These are phyloP conservation scores for Xeromyces bisporus DNA, from an alignment of 495 filamentous ascomycete species.

Conservation along the genomic window DNA sequence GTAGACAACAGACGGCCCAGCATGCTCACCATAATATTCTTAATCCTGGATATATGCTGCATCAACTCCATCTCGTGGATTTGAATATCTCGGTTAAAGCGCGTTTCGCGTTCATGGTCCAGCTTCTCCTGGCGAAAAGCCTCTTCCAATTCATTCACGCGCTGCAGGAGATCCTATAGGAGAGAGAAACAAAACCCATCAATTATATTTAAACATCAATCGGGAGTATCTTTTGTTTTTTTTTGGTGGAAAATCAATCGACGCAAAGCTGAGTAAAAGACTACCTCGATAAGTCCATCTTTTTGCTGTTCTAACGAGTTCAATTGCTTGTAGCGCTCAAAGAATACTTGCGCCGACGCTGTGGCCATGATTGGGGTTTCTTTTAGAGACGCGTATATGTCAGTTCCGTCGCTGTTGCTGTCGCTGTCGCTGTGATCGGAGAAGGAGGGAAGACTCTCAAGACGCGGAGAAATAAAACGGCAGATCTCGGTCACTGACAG, in stretches of 20 bases:
- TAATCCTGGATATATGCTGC: slow-evolving; percentile 32
- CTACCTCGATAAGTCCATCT: slow-evolving; percentile 37
- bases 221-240: too few relatives aligned
- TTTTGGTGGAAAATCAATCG: too few relatives aligned
- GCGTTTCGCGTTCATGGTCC: slow-evolving; percentile 37
- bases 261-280: not conserved
- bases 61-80: slow-evolving; percentile 35
- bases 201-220: slow-evolving; percentile 2
- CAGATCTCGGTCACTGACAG: too few relatives aligned
- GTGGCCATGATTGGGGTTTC: too few relatives aligned
- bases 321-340: slow-evolving; percentile 32
- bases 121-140: slow-evolving; percentile 32
- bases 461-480: too few relatives aligned
- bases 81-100: slow-evolving; percentile 38
- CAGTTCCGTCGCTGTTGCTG: too few relatives aligned
- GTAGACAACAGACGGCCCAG: slow-evolving; percentile 12
- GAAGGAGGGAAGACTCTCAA: too few relatives aligned
- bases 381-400: too few relatives aligned
- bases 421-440: too few relatives aligned
- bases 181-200: slow-evolving; percentile 9
- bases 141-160: slow-evolving; percentile 28
- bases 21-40: slow-evolving; percentile 31
- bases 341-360: slow-evolving; percentile 21
- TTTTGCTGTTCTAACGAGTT: slow-evolving; percentile 32
- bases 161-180: slow-evolving; percentile 30